Conservation (phyloP, 352 stramenopile genomes). For the Albugo laibachii region DNA sequence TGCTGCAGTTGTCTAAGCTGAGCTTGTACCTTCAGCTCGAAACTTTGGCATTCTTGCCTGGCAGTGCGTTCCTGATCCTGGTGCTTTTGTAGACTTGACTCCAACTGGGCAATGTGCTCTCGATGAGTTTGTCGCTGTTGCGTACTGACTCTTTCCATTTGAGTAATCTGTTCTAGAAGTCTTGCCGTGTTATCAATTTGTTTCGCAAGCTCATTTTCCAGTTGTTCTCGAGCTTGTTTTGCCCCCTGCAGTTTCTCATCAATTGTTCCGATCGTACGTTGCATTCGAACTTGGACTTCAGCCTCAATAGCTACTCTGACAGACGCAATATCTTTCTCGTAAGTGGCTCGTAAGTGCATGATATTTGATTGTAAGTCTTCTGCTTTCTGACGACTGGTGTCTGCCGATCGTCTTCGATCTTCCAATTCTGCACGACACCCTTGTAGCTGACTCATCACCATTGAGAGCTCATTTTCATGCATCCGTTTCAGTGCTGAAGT, state of each 20-base stretch:
- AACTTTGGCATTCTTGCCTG: no score
- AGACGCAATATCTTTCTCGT: slow-evolving; percentile 29
- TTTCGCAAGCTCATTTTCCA: slow-evolving; percentile 28
- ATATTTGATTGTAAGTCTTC: slow-evolving; percentile 25
- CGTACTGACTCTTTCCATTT: not conserved
- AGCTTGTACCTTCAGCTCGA: no score
- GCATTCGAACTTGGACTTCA: slow-evolving; percentile 27
- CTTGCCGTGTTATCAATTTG: not conserved
- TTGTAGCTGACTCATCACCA: slow-evolving; percentile 25
- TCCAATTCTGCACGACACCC: slow-evolving; percentile 18
- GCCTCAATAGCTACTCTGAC: slow-evolving; percentile 30
- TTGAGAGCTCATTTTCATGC: slow-evolving; percentile 15
- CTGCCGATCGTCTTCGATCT: slow-evolving; percentile 10
- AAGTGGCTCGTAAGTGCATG: slow-evolving; percentile 24
- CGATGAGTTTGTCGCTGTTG: no score
- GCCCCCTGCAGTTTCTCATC: slow-evolving; percentile 45
- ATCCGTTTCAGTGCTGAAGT: slow-evolving; percentile 16
- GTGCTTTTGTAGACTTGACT: no score
- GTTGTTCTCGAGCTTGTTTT: slow-evolving; percentile 26
- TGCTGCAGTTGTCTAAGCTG: no score
- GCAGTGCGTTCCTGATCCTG: no score
- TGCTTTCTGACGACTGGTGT: slow-evolving; percentile 18
- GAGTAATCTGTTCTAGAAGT: not conserved
- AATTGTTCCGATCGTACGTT: slow-evolving; percentile 27
- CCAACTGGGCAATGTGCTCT: no score